Conservation (phyloP, 805 yeast species). For the Candida glaebosa region DNA sequence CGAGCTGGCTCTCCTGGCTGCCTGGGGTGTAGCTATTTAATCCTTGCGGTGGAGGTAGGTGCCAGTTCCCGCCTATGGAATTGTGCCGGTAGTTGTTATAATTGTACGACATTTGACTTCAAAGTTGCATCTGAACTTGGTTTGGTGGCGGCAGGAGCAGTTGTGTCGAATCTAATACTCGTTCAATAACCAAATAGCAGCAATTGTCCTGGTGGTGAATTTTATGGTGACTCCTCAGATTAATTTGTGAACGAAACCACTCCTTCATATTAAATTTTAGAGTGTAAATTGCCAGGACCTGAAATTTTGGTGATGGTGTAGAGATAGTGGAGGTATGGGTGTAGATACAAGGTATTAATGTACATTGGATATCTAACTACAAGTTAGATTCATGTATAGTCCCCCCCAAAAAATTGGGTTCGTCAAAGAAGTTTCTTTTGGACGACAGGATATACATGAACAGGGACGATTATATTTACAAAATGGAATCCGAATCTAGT, state of each 20-base stretch:
- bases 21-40: constrained; percentile 9
- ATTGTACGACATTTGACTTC: constrained; percentile 26
- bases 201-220: no score
- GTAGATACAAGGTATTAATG: background rate
- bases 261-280: background rate
- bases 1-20: constrained; percentile 7
- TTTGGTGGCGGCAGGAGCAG: background rate
- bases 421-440: no score
- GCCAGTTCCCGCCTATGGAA: constrained; percentile 39
- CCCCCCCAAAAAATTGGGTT: no score
- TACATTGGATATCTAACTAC: background rate
- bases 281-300: no score
- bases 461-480: no score
- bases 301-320: no score
- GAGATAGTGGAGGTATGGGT: background rate
- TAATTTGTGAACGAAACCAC: background rate
- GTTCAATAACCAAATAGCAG: no score
- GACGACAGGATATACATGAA: no score
- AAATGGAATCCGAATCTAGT: no score
- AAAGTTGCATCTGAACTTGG: background rate
- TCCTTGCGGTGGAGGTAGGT: constrained; percentile 28
- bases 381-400: background rate
- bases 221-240: background rate
- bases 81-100: constrained; percentile 33
- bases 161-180: background rate